Base-by-base conservation (phyloP, 805 yeast species). In the Saturnispora mendoncae region DNA sequence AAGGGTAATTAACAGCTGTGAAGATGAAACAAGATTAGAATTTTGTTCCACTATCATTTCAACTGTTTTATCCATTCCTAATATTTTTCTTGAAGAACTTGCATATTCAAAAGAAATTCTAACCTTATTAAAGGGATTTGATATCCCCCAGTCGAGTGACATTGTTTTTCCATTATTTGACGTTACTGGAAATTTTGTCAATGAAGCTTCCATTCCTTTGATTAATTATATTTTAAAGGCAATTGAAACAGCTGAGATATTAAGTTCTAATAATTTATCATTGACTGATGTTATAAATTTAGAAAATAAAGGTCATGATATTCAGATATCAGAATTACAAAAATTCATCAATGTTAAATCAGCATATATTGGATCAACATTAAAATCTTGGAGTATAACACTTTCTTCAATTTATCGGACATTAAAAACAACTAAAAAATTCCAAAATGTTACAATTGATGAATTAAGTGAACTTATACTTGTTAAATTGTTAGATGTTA, bases 381-480 rank as follows among this genome's bases (percentile, higher is more conserved):
- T 45, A 1, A 52, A 47, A 21, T 46, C 51, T 21, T 60, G 62
- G 64, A 33, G 43, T 8, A 28, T 46, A 8, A 34, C 58, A 4
- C 33, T 61, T 14, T 48, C 47, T n/a, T 60, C 64, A 1, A 48
- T 55, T 6, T 58, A 57, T 39, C 50, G 58, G 49, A 47, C 57
- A 10, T 46, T 51, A 25, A 48, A 46, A 24, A 53, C 52, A 27
- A 54, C 64, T 1, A 24, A 41, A 2, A 44, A 54, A 2, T 61
- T 61, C 41, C 47, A 42, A 39, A 52, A 57, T 28, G 48, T 61
- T 4, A 18, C 50, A 8, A 15, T 33, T 1, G 36, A 41, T 1
- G 46, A 52, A 14, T 28, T 61, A 12, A 56, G 58, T 46, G 36
- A 45, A 12, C 17, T 53, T 12, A 38, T 61, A 4, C 30, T 59